These are phyloP conservation scores for Stenogyne calaminthoides DNA, from an alignment of 305 asterid genomes.

Conservation along the genomic window DNA sequence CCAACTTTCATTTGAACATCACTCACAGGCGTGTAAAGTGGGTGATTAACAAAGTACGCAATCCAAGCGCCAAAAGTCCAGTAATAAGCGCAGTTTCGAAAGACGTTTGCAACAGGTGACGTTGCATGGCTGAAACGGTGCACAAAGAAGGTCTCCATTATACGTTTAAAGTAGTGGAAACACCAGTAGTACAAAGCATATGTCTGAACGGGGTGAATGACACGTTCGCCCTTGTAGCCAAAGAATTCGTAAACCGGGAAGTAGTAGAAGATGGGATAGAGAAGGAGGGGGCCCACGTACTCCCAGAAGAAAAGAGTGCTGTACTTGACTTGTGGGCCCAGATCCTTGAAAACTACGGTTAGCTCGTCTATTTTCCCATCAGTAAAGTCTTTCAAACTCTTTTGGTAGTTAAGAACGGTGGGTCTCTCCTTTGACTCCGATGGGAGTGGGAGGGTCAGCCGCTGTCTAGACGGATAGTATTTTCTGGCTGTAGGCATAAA, in stretches of 20 bases:
- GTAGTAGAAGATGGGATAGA: conserved; percentile 85
- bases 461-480: conserved; percentile 84
- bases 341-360: conserved; percentile 83
- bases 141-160: conserved; percentile 93
- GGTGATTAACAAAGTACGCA: conserved; percentile 90
- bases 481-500: conserved; percentile 58
- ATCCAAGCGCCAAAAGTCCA: conserved; percentile 91
- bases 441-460: conserved; percentile 77
- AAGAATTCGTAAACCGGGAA: conserved; percentile 64
- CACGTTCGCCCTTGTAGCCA: conserved; percentile 73
- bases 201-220: conserved; percentile 78
- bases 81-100: conserved; percentile 93
- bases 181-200: conserved; percentile 94
- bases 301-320: conserved; percentile 95
- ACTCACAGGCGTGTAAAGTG: conserved; percentile 82
- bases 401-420: conserved; percentile 62
- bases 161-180: conserved; percentile 91
- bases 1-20: conserved; percentile 91
- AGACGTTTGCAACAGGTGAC: conserved; percentile 87
- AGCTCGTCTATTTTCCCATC: conserved; percentile 57
- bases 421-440: conserved; percentile 81
- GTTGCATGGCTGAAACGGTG: conserved; percentile 98
- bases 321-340: conserved; percentile 87
- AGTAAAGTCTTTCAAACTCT: conserved; percentile 76
- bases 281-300: conserved; percentile 87